Base-by-base conservation (phyloP, 2,329 filamentous ascomycete genomes). In the Tolypocladium tropicale region DNA sequence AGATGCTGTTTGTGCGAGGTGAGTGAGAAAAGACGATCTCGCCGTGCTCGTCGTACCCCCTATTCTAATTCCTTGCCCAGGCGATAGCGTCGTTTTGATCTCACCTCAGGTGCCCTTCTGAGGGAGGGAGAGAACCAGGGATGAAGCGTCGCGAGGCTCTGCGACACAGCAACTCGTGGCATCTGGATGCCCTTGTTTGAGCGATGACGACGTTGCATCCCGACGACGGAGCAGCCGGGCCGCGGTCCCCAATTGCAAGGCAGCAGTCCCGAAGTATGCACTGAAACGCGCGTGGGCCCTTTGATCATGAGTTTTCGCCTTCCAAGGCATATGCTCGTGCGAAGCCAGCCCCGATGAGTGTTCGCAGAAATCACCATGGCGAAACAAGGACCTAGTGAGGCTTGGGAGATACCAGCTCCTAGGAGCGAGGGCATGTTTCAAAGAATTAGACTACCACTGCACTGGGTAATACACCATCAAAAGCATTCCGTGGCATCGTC, bases 1-100 rank as follows among this genome's bases (percentile, higher is more conserved):
- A 97, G 71, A 99, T 99, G 94, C 77, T 99, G 23, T 99, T 99
- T 71, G 93, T 99, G 57, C 81, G 94, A 89, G 93, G 92, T 93
- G 75, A 60, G 81, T 72, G n/a, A 50, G 10, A 9, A 28, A 6
- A 41, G 12, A n/a, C 6, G 23, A 23, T n/a, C n/a, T n/a, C 7
- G 36, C 14, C 36, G 39, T 23, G 25, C 9, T 16, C 25, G 18
- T 33, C 7, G 23, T 48, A 30, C 43, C 16, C 28, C 23, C 25
- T 30, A 37, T 37, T 46, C 66, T 72, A 53, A 72, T 60, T 55
- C 32, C 21, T 23, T 23, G 52, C 30, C 48, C 61, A 89, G 85
- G 86, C 61, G 86, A 89, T 65, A 88, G 85, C 57, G 86, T 89
- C 55, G 84, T 89, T 58, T 77, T 89, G 65, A 86, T 88, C 64